These are phyloP conservation scores for Noccaea caerulescens DNA, from an alignment of 345 rosid genomes.

Conservation along the genomic window DNA sequence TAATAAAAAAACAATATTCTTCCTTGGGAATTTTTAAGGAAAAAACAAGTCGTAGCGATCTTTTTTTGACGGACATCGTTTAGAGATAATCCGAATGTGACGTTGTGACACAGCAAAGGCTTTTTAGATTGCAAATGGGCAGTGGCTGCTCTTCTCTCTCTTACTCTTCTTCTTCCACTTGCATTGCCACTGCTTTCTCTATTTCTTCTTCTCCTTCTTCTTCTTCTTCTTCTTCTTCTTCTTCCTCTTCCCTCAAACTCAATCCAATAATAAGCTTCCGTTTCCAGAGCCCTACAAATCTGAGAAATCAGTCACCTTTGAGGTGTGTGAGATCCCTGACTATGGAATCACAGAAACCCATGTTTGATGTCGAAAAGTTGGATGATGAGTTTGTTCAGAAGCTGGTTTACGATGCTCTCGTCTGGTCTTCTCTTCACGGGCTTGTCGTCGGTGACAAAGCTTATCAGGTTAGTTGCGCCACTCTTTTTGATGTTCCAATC, in stretches of 20 bases:
- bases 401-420: constrained; percentile 88
- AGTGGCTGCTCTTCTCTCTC: constrained; percentile 51
- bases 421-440: constrained; percentile 96
- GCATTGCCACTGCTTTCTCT: constrained; percentile 30
- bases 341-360: constrained; percentile 55
- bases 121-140: constrained; percentile 51
- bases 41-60: constrained; percentile 8
- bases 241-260: constrained; percentile 29
- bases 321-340: constrained; percentile 47
- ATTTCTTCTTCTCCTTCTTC: constrained; percentile 17
- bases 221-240: constrained; percentile 20
- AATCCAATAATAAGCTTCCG: constrained; percentile 41
- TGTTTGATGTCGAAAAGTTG: constrained; percentile 53
- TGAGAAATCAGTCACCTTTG: constrained; percentile 39
- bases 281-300: constrained; percentile 26
- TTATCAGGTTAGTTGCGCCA: constrained; percentile 52
- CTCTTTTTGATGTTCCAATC: constrained; percentile 1
- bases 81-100: background rate
- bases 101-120: constrained; percentile 24
- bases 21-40: background rate
- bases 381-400: constrained; percentile 67
- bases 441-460: constrained; percentile 86
- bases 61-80: constrained; percentile 29
- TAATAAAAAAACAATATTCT: background rate
- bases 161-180: constrained; percentile 29